Conservation (phyloP, 495 filamentous ascomycete species). For the Penicillium argentinense region DNA sequence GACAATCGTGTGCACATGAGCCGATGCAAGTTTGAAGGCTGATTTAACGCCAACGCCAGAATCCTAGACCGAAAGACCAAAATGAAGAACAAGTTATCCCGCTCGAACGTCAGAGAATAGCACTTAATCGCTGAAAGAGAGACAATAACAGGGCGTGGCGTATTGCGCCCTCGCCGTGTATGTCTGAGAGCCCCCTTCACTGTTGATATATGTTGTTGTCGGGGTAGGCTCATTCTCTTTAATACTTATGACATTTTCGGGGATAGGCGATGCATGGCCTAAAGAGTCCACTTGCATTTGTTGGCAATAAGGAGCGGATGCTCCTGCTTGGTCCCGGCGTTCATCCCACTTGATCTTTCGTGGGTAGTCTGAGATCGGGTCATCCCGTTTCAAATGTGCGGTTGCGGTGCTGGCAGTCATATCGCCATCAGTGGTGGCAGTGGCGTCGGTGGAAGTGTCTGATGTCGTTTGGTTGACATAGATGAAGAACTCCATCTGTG, state of each 20-base stretch:
- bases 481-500: conserved; percentile 77
- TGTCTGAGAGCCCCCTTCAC: conserved; percentile 27
- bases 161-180: conserved; percentile 43
- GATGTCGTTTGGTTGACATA: conserved; percentile 64
- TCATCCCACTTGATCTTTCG: conserved; percentile 79
- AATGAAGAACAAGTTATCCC: conserved; percentile 21
- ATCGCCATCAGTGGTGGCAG: conserved; percentile 15
- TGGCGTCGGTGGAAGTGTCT: conserved; percentile 30
- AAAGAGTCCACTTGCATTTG: conserved; percentile 64
- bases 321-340: conserved; percentile 53
- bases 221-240: conserved; percentile 55
- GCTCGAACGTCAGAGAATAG: conserved; percentile 19
- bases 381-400: conserved; percentile 13
- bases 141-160: conserved; percentile 44
- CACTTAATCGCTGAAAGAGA: conserved; percentile 38
- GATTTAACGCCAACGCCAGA: conserved; percentile 28
- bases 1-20: conserved; percentile 31
- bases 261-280: conserved; percentile 43
- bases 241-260: conserved; percentile 55
- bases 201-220: conserved; percentile 34
- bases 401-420: conserved; percentile 23
- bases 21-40: conserved; percentile 17
- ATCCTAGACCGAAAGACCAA: conserved; percentile 17
- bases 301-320: conserved; percentile 60
- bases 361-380: conserved; percentile 52